Evolutionary conservation across 1,139 yeast genomes (phyloP).

Genomic region (Geotrichum armillariae): DNA sequence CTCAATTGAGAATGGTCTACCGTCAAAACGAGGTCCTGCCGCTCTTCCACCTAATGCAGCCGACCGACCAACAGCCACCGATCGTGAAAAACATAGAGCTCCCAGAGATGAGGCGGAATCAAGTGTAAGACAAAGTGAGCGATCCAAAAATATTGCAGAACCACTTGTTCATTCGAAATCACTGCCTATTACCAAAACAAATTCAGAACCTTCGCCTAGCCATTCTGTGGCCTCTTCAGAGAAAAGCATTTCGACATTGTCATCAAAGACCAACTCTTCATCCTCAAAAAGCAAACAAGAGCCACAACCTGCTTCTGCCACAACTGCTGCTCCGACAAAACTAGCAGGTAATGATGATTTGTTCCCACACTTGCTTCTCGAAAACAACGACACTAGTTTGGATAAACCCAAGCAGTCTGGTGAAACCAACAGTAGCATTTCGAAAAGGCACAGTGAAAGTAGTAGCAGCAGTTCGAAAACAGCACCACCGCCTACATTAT

Average conservation of each 20-base stretch:
- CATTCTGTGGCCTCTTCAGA: background rate
- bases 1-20: slow-evolving; percentile 11
- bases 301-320: background rate
- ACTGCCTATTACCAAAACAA: background rate
- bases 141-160: background rate
- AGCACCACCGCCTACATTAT: too few relatives aligned
- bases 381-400: slow-evolving; percentile 4
- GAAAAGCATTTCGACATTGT: too few relatives aligned
- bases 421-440: too few relatives aligned
- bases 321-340: background rate
- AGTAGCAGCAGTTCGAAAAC: too few relatives aligned
- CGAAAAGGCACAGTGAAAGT: too few relatives aligned
- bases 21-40: slow-evolving; percentile 9
- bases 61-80: background rate
- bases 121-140: too few relatives aligned
- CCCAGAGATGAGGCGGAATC: too few relatives aligned
- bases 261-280: background rate
- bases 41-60: slow-evolving; percentile 1
- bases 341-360: slow-evolving; percentile 17
- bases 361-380: slow-evolving; percentile 22
- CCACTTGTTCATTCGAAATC: slow-evolving; percentile 9
- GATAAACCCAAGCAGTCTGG: background rate
- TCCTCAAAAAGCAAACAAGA: slow-evolving; percentile 8
- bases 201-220: background rate
- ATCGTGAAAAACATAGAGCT: slow-evolving; percentile 14